A percentile compares a stretch with the other conserved stretches of the same genome.
Conservation (phyloP, 2,329 filamentous ascomycete genomes). For the Cryphonectria carpinicola region DNA sequence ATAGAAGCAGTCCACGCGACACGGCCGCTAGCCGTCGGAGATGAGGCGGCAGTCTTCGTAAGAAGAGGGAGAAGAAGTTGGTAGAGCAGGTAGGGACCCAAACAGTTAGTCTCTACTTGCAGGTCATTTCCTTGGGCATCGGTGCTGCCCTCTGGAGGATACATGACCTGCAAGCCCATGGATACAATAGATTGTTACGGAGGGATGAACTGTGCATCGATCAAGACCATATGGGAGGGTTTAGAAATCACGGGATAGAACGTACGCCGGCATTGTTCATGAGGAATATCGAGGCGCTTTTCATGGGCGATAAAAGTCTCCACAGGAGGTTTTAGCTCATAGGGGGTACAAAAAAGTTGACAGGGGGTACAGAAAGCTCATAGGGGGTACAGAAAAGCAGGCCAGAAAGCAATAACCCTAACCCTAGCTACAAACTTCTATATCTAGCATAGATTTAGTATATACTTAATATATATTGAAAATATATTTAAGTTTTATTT, state of each 20-base stretch:
- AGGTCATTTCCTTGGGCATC: slow-evolving; percentile 17
- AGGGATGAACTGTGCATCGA: not conserved
- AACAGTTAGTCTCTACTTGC: slow-evolving; percentile 13
- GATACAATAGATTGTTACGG: not conserved
- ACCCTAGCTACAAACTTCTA: no score
- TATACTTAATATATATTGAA: no score
- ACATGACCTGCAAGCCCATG: slow-evolving; percentile 23
- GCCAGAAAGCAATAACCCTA: no score
- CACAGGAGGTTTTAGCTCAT: no score
- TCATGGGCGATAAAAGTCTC: slow-evolving; percentile 9
- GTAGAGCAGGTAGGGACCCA: slow-evolving; percentile 17
- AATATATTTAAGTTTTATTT: no score
- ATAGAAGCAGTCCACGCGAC: slow-evolving; percentile 20
- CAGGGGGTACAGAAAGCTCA: no score
- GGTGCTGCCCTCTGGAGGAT: not conserved
- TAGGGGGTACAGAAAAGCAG: no score
- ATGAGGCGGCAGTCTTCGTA: slow-evolving; percentile 7
- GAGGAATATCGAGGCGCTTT: slow-evolving; percentile 18
- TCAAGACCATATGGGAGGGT: not conserved
- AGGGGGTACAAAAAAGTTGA: no score
- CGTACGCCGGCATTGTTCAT: slow-evolving; percentile 27
- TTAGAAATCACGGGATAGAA: slow-evolving; percentile 29
- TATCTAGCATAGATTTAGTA: no score
- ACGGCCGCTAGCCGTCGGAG: slow-evolving; percentile 4
- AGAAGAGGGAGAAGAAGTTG: slow-evolving; percentile 14